phyloP scores from a whole-genome alignment of 805 yeast species.

The Wickerhamiella dianesei region DNA sequence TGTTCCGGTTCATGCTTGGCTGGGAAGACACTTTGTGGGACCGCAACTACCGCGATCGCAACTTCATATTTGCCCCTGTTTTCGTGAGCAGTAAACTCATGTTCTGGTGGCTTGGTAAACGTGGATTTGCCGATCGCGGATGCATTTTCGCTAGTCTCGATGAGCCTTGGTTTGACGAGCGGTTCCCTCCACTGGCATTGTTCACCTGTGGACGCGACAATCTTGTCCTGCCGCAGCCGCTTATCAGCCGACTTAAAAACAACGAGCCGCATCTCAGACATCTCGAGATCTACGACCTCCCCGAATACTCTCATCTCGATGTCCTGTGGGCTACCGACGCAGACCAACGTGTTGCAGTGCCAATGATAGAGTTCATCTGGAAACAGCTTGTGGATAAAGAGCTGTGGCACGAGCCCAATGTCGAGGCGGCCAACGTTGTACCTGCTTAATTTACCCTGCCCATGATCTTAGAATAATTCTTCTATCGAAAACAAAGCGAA shows the following conservation, averaged over 20 bases:
- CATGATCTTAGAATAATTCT: neutral
- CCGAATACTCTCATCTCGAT: constrained; percentile 72
- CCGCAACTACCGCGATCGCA: constrained; percentile 46
- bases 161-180: constrained; percentile 28
- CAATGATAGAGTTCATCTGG: constrained; percentile 23
- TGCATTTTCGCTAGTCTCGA: constrained; percentile 41
- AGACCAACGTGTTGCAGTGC: constrained; percentile 46
- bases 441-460: neutral
- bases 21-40: constrained; percentile 82
- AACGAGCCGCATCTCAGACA: constrained; percentile 33
- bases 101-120: constrained; percentile 79
- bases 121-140: constrained; percentile 37
- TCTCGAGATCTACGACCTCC: constrained; percentile 30
- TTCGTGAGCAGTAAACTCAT: constrained; percentile 66
- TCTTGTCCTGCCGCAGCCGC: constrained; percentile 60
- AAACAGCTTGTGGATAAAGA: constrained; percentile 6
- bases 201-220: constrained; percentile 63
- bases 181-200: constrained; percentile 47
- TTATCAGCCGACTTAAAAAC: constrained; percentile 48
- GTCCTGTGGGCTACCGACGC: constrained; percentile 86
- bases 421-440: neutral
- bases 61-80: constrained; percentile 76
- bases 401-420: constrained; percentile 3
- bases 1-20: constrained; percentile 76
- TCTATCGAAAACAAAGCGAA: neutral